Percentiles rank a stretch among this genome's conserved stretches.
phyloP scores from a whole-genome alignment of 169 alveolate species.

The Amoebophrya sp. region DNA sequence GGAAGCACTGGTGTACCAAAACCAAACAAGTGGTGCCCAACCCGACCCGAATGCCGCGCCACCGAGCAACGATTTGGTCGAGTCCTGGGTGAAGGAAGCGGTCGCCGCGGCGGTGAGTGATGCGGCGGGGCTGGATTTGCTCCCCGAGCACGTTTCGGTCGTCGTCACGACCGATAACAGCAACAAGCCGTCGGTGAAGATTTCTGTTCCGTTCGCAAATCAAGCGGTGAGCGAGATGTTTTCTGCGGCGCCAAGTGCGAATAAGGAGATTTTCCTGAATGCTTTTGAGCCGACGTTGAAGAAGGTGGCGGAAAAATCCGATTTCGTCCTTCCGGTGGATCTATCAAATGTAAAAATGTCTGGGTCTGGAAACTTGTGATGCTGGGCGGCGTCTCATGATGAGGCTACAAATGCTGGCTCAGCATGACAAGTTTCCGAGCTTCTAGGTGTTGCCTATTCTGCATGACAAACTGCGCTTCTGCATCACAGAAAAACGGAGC shows the following conservation, averaged over 20 bases:
- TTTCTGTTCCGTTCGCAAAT: background rate
- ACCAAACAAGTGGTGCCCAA: no score
- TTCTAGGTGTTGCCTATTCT: no score
- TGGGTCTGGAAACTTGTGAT: no score
- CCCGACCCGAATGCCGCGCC: no score
- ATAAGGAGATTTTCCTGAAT: background rate
- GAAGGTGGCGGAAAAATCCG: no score
- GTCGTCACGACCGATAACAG: background rate
- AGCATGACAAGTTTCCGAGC: no score
- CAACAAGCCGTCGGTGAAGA: background rate
- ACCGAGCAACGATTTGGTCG: background rate
- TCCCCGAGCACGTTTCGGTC: background rate
- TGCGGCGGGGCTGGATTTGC: background rate
- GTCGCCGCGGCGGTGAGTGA: background rate
- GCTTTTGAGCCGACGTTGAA: background rate
- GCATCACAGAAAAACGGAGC: no score
- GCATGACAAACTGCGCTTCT: no score
- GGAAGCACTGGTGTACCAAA: background rate
- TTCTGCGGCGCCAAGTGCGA: background rate
- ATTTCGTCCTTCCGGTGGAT: no score
- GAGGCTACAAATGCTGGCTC: no score
- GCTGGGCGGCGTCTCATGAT: no score
- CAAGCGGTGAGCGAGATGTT: background rate
- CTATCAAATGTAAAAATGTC: no score
- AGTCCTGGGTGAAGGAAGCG: background rate